Evolutionary conservation across 164 flowering plant species (phyloP).

Genomic region (Magnolia sinica): DNA sequence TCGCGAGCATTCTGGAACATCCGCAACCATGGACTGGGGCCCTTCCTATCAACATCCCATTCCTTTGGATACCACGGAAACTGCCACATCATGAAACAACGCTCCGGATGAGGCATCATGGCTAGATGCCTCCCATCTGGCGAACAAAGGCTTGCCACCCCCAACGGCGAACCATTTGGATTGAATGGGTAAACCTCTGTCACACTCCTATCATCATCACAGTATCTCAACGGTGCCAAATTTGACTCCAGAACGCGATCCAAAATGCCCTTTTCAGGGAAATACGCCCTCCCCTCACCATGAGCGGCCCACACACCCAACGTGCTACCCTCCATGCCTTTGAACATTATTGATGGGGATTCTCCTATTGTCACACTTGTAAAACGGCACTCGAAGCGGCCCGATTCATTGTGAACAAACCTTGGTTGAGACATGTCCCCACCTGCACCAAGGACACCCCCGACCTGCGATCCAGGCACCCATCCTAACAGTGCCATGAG

Average conservation of each 20-base stretch:
- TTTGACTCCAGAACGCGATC: slow-evolving; percentile 43
- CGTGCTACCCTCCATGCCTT: slow-evolving; percentile 92
- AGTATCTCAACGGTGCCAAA: slow-evolving; percentile 81
- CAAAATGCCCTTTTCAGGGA: slow-evolving; percentile 65
- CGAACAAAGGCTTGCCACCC: slow-evolving; percentile 87
- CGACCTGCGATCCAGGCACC: slow-evolving; percentile 86
- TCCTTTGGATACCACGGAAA: slow-evolving; percentile 90
- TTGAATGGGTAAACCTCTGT: slow-evolving; percentile 87
- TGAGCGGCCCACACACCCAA: slow-evolving; percentile 97
- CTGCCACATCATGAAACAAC: slow-evolving; percentile 98
- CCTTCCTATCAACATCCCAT: slow-evolving; percentile 74
- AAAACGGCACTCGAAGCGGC: slow-evolving; percentile 90
- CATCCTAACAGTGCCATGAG: slow-evolving; percentile 95
- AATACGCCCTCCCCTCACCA: slow-evolving; percentile 96
- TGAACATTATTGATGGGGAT: slow-evolving; percentile 83
- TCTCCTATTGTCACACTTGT: slow-evolving; percentile 73
- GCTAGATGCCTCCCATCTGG: slow-evolving; percentile 98
- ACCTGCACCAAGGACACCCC: slow-evolving; percentile 66
- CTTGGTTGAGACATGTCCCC: slow-evolving; percentile 89
- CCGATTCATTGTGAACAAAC: slow-evolving; percentile 87
- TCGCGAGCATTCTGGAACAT: slow-evolving; percentile 95
- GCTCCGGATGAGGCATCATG: slow-evolving; percentile 99
- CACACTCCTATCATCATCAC: slow-evolving; percentile 73
- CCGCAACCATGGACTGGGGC: slow-evolving; percentile 87
- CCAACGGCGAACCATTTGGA: slow-evolving; percentile 86